Conservation (phyloP, 805 yeast genomes). For the Kodamaea neixiangensis region DNA sequence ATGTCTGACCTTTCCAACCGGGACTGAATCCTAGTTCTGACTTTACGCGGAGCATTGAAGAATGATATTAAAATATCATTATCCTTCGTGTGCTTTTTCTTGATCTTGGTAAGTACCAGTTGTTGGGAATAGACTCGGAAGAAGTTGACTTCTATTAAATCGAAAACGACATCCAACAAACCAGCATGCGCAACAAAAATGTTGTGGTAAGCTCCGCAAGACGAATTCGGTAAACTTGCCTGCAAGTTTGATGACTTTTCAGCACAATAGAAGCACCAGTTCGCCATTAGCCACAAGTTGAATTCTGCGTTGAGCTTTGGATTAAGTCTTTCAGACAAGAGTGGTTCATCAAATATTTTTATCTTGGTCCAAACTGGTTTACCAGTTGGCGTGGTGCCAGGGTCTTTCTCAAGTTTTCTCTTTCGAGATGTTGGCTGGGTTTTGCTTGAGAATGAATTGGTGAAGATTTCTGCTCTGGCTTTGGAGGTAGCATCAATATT, state of each 20-base stretch:
- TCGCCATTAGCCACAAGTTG: constrained; percentile 32
- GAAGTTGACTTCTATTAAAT: constrained; percentile 20
- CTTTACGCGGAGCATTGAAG: constrained; percentile 7
- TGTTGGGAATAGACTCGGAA: constrained; percentile 6
- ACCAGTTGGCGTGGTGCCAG: background rate
- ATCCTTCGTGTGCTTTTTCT: background rate
- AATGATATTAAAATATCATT: constrained; percentile 4
- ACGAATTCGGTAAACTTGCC: constrained; percentile 18
- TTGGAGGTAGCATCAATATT: constrained; percentile 10
- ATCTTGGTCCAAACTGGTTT: constrained; percentile 13
- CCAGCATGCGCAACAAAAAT: constrained; percentile 26
- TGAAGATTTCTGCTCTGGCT: constrained; percentile 1
- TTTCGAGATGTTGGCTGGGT: background rate
- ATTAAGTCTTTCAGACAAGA: constrained; percentile 25
- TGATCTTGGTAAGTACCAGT: background rate
- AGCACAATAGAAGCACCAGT: constrained; percentile 42
- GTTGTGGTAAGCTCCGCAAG: constrained; percentile 21
- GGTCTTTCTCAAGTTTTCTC: background rate
- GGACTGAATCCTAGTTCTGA: constrained; percentile 6
- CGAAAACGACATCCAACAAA: constrained; percentile 22
- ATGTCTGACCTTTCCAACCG: constrained; percentile 12
- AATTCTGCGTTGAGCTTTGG: constrained; percentile 21
- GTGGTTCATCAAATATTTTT: constrained; percentile 34
- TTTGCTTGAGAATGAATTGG: background rate
- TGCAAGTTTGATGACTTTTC: constrained; percentile 25